These are phyloP conservation scores for Sungouiella blattae DNA, from an alignment of 805 yeast genomes.

Conservation along the genomic window DNA sequence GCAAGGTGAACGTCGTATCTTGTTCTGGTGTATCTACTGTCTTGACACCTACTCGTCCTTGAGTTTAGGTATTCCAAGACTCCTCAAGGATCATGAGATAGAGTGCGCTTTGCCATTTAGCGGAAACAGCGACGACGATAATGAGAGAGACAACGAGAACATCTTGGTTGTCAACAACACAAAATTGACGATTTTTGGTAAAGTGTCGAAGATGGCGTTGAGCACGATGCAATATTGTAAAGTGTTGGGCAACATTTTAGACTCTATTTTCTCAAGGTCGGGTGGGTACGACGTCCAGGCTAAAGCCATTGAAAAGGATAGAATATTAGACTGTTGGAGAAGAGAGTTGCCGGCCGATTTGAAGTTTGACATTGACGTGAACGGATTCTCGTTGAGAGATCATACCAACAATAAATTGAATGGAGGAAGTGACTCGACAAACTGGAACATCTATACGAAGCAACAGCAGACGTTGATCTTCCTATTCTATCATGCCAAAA, in stretches of 20 bases:
- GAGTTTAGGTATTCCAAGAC: conserved; percentile 77
- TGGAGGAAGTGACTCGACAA: conserved; percentile 14
- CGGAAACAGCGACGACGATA: conserved; percentile 36
- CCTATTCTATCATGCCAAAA: conserved; percentile 41
- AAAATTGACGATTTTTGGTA: conserved; percentile 62
- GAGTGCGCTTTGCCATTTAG: conserved; percentile 82
- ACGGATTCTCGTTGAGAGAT: conserved; percentile 44
- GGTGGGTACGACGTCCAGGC: conserved; percentile 28
- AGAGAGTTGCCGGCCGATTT: conserved; percentile 60
- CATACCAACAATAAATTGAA: conserved; percentile 15
- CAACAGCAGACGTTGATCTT: conserved; percentile 52
- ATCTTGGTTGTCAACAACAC: conserved; percentile 58
- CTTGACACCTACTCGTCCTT: conserved; percentile 74
- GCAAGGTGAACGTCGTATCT: conserved; percentile 77
- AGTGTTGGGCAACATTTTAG: conserved; percentile 70
- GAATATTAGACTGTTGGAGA: conserved; percentile 76
- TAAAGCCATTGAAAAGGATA: conserved; percentile 44
- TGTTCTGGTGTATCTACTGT: conserved; percentile 81
- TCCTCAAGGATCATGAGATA: conserved; percentile 74
- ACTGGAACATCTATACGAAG: conserved; percentile 32
- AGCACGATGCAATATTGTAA: conserved; percentile 66
- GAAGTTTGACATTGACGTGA: conserved; percentile 61
- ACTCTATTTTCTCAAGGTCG: conserved; percentile 63
- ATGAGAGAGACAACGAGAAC: conserved; percentile 47
- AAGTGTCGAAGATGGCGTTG: conserved; percentile 61